A percentile compares a stretch with the other conserved stretches of the same genome.
Conservation (phyloP, 2,329 filamentous ascomycete genomes). For the Aspergillus sp. region DNA sequence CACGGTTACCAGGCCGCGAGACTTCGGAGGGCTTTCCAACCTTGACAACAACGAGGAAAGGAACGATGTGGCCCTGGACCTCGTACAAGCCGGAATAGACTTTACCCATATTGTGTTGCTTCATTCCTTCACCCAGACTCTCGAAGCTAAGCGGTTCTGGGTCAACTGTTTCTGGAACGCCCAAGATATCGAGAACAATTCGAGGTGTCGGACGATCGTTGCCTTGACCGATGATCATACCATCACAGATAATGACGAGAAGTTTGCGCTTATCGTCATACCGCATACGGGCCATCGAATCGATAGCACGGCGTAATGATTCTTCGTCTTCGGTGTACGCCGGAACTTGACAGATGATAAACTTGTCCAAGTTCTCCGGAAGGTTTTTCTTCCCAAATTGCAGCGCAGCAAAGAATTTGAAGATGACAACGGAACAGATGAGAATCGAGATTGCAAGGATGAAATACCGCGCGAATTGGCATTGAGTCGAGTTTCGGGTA, state of each 20-base stretch:
- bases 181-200: conserved; percentile 95
- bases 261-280: conserved; percentile 99
- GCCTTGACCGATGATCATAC: conserved; percentile 99
- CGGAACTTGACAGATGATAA: conserved; percentile 95
- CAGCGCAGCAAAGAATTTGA: conserved; percentile 96
- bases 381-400: conserved; percentile 90
- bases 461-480: conserved; percentile 86
- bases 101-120: conserved; percentile 99
- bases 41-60: conserved; percentile 95
- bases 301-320: conserved; percentile 91
- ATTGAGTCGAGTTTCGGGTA: conserved; percentile 80
- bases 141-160: conserved; percentile 97
- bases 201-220: conserved; percentile 94
- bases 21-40: conserved; percentile 83
- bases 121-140: conserved; percentile 89
- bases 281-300: conserved; percentile 90
- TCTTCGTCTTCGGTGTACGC: conserved; percentile 99
- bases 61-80: conserved; percentile 95
- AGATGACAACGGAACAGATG: conserved; percentile 76
- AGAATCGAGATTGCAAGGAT: conserved; percentile 81
- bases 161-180: conserved; percentile 89
- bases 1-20: conserved; percentile 81
- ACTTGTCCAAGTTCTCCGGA: conserved; percentile 96
- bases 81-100: conserved; percentile 97
- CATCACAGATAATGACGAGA: conserved; percentile 94